Base-by-base conservation (phyloP, 768 basidiomycete genomes). In the Pleurotus platypus region DNA sequence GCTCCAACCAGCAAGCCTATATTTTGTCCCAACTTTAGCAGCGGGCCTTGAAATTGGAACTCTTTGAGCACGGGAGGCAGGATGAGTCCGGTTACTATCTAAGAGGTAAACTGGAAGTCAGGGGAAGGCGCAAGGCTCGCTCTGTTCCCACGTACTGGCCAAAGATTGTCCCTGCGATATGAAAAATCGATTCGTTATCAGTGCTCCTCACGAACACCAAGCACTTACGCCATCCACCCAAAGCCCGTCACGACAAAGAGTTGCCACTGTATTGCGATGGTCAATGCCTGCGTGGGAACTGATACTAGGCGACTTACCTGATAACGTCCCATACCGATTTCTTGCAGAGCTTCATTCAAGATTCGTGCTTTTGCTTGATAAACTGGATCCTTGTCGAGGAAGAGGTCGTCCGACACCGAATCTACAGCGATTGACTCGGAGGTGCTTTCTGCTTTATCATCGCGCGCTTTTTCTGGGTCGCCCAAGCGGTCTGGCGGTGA, bases 281-380 rank as follows among this genome's bases (percentile, higher is more conserved):
- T n/a, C 42, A 20, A 43, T 1, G 42, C 5, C 30, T 35, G 2
- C n/a, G 7, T 43, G 13, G 15, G 15, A 8, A 11, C 9, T 9
- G 46, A 18, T 22, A 27, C 54, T 35, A 37, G 5, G n/a, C 60
- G 58, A 62, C 67, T 13, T 60, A 80, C 81, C 69, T 86, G 86
- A 64, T 87, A 87, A 49, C 70, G 81, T n/a, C 86, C 85, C 83
- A 87, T 86, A 13, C 85, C 85, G 27, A 87, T 82, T 18, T 86
- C 79, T 64, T 86, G 84, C 8, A 87, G 70, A 0, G 85, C 85
- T 57, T 75, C 70, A 58, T 85, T 87, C 55, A 87, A 67, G 7
- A 86, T 72, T 5, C 71, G 69, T 1, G 83, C 81, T 60, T 86
- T 87, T 27, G 75, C 81, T 60, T 77, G 75, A 60, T 87, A 87